Evolutionary conservation across 202 grass and related monocot species (phyloP).

Genomic region (Panicum virgatum): DNA sequence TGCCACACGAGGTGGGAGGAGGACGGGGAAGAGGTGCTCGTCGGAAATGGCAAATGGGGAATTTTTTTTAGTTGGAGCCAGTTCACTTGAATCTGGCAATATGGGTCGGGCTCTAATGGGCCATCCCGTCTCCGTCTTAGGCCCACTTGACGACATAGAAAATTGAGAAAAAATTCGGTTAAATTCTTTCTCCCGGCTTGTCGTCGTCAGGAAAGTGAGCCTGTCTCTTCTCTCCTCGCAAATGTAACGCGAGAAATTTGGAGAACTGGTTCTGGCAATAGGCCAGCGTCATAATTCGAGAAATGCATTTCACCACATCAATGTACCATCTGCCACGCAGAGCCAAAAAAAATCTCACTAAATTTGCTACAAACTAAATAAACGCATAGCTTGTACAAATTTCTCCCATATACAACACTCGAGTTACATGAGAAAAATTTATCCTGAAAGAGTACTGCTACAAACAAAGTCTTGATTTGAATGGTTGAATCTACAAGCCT

Average conservation of each 20-base stretch:
- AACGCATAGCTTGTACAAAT: not conserved
- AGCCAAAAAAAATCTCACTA: not conserved
- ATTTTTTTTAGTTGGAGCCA: conserved; percentile 52
- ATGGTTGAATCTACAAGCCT: conserved; percentile 37
- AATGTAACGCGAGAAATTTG: no score
- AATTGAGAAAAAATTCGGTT: not conserved
- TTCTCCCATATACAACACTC: conserved; percentile 22
- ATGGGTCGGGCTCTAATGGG: conserved; percentile 27
- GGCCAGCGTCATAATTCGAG: not conserved
- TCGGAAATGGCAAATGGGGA: conserved; percentile 47
- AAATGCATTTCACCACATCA: no score
- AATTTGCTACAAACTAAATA: not conserved
- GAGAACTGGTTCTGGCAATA: not conserved
- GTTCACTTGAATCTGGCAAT: conserved; percentile 50
- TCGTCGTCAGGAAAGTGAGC: not conserved
- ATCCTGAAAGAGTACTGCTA: not conserved
- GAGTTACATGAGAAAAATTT: not conserved
- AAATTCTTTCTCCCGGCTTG: not conserved
- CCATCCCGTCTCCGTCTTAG: not conserved
- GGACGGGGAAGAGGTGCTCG: conserved; percentile 45
- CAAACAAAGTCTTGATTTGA: not conserved
- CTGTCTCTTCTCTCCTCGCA: not conserved
- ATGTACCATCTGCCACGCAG: not conserved
- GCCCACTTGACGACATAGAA: not conserved
- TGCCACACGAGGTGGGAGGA: conserved; percentile 34